Evolutionary conservation across 2,329 filamentous ascomycete genomes (phyloP).

Genomic region (Botrytis aclada): DNA sequence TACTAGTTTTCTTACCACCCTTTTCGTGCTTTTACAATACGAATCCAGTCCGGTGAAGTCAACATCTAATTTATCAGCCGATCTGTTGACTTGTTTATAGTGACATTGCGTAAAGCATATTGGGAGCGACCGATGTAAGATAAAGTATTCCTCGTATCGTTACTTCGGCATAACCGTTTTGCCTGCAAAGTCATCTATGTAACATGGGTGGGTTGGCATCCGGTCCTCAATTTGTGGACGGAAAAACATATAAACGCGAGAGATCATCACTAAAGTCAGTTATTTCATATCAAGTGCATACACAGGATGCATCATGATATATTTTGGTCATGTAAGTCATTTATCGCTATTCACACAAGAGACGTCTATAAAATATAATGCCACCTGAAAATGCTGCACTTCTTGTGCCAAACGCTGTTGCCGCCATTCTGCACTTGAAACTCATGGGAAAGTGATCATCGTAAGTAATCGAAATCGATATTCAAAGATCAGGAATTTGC

Average conservation of each 20-base stretch:
- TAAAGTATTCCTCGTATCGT: conserved; percentile 1
- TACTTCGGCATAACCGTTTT: conserved; percentile 5
- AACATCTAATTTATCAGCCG: conserved; percentile 12
- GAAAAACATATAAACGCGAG: conserved; percentile 12
- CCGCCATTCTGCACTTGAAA: conserved; percentile 19
- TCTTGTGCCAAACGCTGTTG: conserved; percentile 13
- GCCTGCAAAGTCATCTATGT: not conserved
- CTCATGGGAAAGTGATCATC: not conserved
- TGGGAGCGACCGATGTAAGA: not conserved
- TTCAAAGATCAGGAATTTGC: conserved; percentile 28
- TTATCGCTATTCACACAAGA: conserved; percentile 14
- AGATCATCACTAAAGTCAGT: not conserved
- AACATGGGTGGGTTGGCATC: not conserved
- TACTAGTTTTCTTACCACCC: not conserved
- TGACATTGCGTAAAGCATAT: conserved; percentile 12
- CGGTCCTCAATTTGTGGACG: conserved; percentile 1
- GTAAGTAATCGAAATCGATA: conserved; percentile 31
- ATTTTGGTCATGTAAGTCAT: conserved; percentile 6
- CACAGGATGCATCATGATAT: conserved; percentile 12
- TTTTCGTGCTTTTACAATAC: not conserved
- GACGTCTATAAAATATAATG: conserved; percentile 9
- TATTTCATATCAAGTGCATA: not conserved
- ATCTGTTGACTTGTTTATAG: not conserved
- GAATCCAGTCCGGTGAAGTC: not conserved
- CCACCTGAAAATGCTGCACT: conserved; percentile 14